phyloP scores from a whole-genome alignment of 2,329 filamentous ascomycete genomes.

The Paecilomyces niveus region DNA sequence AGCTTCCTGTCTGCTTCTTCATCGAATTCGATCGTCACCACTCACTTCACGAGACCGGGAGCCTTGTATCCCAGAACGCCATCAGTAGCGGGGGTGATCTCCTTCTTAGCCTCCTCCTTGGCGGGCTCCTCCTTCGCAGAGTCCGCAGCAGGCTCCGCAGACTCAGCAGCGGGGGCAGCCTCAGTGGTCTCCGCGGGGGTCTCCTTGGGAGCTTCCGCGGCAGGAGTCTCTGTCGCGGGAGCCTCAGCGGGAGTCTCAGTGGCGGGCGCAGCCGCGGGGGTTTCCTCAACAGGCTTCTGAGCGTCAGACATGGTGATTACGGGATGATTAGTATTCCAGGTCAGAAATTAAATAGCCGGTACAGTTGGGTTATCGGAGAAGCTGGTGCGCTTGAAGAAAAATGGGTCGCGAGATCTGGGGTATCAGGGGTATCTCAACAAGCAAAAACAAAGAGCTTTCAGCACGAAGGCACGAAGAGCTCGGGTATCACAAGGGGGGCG shows the following conservation, averaged over 20 bases:
- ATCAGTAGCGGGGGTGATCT: slow-evolving; percentile 67
- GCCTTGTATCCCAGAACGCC: slow-evolving; percentile 86
- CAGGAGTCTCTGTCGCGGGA: slow-evolving; percentile 29
- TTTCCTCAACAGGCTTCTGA: slow-evolving; percentile 63
- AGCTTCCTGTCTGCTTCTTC: slow-evolving; percentile 3
- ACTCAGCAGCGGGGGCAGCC: slow-evolving; percentile 18
- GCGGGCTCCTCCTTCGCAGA: slow-evolving; percentile 25
- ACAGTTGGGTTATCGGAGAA: slow-evolving; percentile 2
- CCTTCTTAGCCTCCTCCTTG: slow-evolving; percentile 41
- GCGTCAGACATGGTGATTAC: slow-evolving; percentile 61
- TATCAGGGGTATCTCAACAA: slow-evolving; percentile 26
- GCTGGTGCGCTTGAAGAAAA: background rate
- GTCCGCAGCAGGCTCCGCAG: too few relatives aligned
- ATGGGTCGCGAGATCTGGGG: slow-evolving; percentile 4
- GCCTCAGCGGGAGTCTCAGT: slow-evolving; percentile 23
- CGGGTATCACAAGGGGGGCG: slow-evolving; percentile 27
- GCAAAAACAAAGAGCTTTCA: slow-evolving; percentile 16
- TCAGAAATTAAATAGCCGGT: background rate
- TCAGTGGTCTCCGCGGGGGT: slow-evolving; percentile 16
- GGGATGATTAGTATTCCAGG: slow-evolving; percentile 10
- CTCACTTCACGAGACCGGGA: slow-evolving; percentile 84
- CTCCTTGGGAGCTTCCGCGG: slow-evolving; percentile 18
- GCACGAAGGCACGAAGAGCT: slow-evolving; percentile 27
- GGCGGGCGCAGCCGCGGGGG: slow-evolving; percentile 26
- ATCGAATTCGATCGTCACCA: slow-evolving; percentile 2